Evolutionary conservation across 2,329 filamentous ascomycete genomes (phyloP), one percentile per base, ranked within the genome.

Genomic region (Lecanosticta acicola): DNA sequence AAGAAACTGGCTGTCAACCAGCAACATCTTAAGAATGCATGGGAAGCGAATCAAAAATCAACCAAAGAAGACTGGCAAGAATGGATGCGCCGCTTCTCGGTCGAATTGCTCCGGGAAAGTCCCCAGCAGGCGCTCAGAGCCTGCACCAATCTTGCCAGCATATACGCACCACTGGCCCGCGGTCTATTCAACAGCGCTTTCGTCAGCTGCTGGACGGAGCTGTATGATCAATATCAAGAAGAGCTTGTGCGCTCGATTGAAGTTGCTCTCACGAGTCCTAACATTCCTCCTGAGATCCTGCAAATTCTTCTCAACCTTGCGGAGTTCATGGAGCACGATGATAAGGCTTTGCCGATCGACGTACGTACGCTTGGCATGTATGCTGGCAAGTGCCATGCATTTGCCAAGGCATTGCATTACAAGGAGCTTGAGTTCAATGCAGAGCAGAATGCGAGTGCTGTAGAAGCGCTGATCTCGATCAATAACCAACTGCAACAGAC

Each of bases 281-380:
- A 96, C 58, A 94, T 98, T 10, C 91, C 93, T 0, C 93, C 94
- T 0, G 94, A 99, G 66, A 84, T 99, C 55, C 74, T 98, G 7
- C 91, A 95, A 50, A 84, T 96, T 40, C 75, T 99, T 20, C 80
- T 99, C 39, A 98, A 98, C 61, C 77, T 99, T 41, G 93, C 93
- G 17, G 93, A 99, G 65, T 99, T 98, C 66, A 99, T 99, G 93
- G 93, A 99, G 65, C 93, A 98, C 62, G 94, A 98, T 59, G 93
- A 99, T 66, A 98, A 98, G 67, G 91, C 94, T 11, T 73, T 99
- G 42, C 93, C 93, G 1, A 98, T 99, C 52, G 94, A 99, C 63
- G 96, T 99, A 54, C 78, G 93, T 39, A 89, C 93, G 8, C 77
- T 98, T 9, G 94, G 94, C 24, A 85, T 91, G 63, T 94, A 97